Base-by-base conservation (phyloP, 2,329 filamentous ascomycete genomes). In the Ophiostoma australiae region DNA sequence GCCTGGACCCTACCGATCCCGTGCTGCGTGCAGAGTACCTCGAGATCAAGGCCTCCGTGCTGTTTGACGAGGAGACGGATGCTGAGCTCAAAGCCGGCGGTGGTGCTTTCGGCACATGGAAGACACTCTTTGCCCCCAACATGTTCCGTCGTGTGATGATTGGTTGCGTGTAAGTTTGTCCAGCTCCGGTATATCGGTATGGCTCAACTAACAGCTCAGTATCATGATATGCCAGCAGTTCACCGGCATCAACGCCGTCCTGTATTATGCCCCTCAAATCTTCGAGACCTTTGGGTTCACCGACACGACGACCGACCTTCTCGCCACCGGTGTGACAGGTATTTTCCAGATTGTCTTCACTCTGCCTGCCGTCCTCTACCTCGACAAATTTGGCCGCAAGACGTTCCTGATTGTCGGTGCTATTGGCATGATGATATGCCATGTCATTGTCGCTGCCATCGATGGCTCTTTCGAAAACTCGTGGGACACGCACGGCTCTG, bases 391-490 rank as follows among this genome's bases (percentile, higher is more conserved):
- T 44, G 79, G 72, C 44, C 75, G 71, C 70, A 75, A 70, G 44
- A 73, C 67, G 33, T 74, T 71, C 55, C 75, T 74, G 17, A 68
- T 80, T 5, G 72, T 76, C 63, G 75, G 76, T 4, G 74, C 73
- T 4, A 67, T 76, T 31, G 74, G 75, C 41, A 96, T 97, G 92
- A 82, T 94, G 52, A 78, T 94, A 77, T 93, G 90, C 83, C 90
- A 96, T 81, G 93, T 94, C 85, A 84, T 97, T 78, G 91, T 94
- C 70, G 93, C 87, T 76, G 92, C 94, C 76, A 80, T 91, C 61
- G 90, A 89, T 80, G 86, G 89, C 70, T 86, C 85, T 2, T 73
- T 63, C n/a, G 41, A 70, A 13, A 15, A 67, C 33, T 31, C 39
- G 48, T 73, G 72, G 72, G 20, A 55, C 2, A 37, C 55, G 13